These are phyloP conservation scores for Candida dubliniensis DNA, from an alignment of 1,139 yeast genomes.

Conservation along the genomic window DNA sequence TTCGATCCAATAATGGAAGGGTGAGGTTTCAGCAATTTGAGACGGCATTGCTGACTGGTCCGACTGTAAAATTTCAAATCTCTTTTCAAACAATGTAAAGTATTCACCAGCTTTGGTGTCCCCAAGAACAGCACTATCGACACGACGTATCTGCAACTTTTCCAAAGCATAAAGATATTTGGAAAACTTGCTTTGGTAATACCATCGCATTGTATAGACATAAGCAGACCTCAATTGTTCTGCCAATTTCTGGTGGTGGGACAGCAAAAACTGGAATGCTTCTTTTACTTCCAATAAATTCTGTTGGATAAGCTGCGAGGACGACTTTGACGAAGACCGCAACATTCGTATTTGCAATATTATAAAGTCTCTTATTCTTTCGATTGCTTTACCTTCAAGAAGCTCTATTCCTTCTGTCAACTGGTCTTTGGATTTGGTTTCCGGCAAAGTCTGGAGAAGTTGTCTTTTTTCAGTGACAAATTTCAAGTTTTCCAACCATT, in stretches of 20 bases:
- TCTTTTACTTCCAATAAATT: conserved; percentile 62
- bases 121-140: conserved; percentile 59
- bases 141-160: conserved; percentile 51
- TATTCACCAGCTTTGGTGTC: conserved; percentile 36
- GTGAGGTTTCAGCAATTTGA: conserved; percentile 80
- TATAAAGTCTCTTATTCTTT: conserved; percentile 71
- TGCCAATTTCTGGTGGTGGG: conserved; percentile 64
- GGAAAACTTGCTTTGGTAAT: conserved; percentile 75
- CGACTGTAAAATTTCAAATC: conserved; percentile 48
- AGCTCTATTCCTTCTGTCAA: conserved; percentile 40
- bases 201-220: conserved; percentile 88
- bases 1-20: conserved; percentile 67
- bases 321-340: conserved; percentile 43
- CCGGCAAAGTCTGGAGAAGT: conserved; percentile 37
- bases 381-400: conserved; percentile 57
- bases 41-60: conserved; percentile 61
- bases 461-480: conserved; percentile 58
- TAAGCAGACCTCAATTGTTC: conserved; percentile 79
- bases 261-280: conserved; percentile 54
- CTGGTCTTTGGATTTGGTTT: conserved; percentile 35
- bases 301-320: conserved; percentile 77
- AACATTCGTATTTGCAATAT: conserved; percentile 63
- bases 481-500: conserved; percentile 62
- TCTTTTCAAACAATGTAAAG: conserved; percentile 53
- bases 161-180: conserved; percentile 78